phyloP scores from a whole-genome alignment of 768 basidiomycete species.

The Suillus luteus region DNA sequence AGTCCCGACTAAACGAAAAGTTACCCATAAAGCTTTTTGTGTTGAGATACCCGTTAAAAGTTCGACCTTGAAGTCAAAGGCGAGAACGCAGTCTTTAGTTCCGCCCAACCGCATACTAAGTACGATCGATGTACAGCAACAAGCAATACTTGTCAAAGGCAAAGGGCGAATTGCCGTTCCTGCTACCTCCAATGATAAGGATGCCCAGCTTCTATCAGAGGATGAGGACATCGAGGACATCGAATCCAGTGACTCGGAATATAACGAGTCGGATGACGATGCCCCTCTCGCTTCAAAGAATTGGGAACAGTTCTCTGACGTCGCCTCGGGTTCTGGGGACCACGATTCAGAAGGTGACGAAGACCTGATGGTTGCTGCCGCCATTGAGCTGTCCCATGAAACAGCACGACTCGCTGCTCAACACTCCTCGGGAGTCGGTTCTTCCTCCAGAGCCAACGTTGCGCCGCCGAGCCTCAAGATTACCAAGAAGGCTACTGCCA shows the following conservation, averaged over 20 bases:
- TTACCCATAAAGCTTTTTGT: slow-evolving; percentile 29
- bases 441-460: slow-evolving; percentile 22
- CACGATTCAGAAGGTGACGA: slow-evolving; percentile 25
- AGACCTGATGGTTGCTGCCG: slow-evolving; percentile 54
- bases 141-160: slow-evolving; percentile 25
- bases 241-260: slow-evolving; percentile 60
- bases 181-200: slow-evolving; percentile 32
- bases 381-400: slow-evolving; percentile 56
- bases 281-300: slow-evolving; percentile 1
- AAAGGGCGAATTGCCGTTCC: slow-evolving; percentile 27
- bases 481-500: slow-evolving; percentile 48
- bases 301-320: slow-evolving; percentile 11
- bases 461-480: slow-evolving; percentile 35
- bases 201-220: slow-evolving; percentile 34
- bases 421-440: slow-evolving; percentile 34
- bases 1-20: slow-evolving; percentile 36
- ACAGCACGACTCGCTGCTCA: slow-evolving; percentile 31
- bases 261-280: slow-evolving; percentile 40
- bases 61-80: slow-evolving; percentile 25
- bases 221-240: slow-evolving; percentile 50
- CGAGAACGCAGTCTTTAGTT: slow-evolving; percentile 16
- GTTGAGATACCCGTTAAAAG: slow-evolving; percentile 17
- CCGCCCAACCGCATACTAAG: slow-evolving; percentile 21
- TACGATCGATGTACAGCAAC: slow-evolving; percentile 8
- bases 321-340: slow-evolving; percentile 38